Base-by-base conservation (phyloP, 352 stramenopile species). In the Aphanomyces euteiches region DNA sequence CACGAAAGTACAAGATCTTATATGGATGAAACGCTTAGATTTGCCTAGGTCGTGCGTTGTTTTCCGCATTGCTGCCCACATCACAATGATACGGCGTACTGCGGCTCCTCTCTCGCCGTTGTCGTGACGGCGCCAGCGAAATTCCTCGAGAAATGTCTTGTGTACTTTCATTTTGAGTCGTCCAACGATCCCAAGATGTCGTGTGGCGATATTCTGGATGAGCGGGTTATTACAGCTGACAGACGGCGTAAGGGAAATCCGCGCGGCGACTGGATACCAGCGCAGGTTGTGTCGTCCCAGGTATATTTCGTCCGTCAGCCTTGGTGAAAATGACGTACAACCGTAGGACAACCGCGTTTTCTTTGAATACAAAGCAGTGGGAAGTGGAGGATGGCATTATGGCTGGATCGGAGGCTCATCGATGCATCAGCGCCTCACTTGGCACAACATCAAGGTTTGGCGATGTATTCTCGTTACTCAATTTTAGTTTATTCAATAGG, bases 11-110 rank as follows among this genome's bases (percentile, higher is more conserved):
- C 43, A 12, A 12, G 43, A 50, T 50, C 43, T n/a, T n/a, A n/a
- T 50, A 1, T n/a, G 10, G 17, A n/a, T n/a, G 17, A 50, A 2
- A n/a, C 10, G 10, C 43, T n/a, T 2, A 50, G 17, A 50, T n/a
- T n/a, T 50, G 10, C 17, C 10, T 50, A 50, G 43, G 60, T 67
- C 41, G 10, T 67, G 21, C 60, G 64, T 21, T 70, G 64, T 37
- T 70, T 70, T 70, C 64, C 64, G 6, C 64, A 70, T 12, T 70
- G 64, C 64, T 70, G 64, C 54, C 64, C 64, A 5, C 41, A 43
- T 10, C 64, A 70, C 4, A 47, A 48, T 10, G 53, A 61, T 3
- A 36, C 19, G 12, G 48, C 43, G 13, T 54, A 48, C 47, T 70
- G 64, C 19, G 64, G 17, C 21, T 39, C 64, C 19, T 61, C 64